Percentiles rank a stretch among this genome's conserved stretches.
These are phyloP conservation scores for Ogataea minuta DNA, from an alignment of 805 yeast genomes.

Conservation along the genomic window DNA sequence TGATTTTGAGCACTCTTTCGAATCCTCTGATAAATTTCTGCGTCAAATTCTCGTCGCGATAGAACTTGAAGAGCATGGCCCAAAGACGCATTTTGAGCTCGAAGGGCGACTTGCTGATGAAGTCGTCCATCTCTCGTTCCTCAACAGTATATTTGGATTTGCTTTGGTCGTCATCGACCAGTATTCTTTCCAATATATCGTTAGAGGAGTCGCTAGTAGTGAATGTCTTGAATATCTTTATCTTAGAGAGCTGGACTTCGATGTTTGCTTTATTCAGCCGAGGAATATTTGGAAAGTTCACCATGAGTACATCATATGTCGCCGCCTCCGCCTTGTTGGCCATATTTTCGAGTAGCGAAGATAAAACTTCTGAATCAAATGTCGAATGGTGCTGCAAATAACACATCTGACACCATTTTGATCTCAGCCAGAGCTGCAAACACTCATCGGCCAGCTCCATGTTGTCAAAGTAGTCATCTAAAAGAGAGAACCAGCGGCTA, in stretches of 20 bases:
- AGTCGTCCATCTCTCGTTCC: conserved; percentile 53
- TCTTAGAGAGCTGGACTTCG: conserved; percentile 63
- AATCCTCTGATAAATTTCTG: conserved; percentile 48
- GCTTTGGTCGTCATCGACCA: conserved; percentile 28
- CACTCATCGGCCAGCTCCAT: background rate
- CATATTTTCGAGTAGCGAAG: conserved; percentile 29
- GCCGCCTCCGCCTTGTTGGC: conserved; percentile 23
- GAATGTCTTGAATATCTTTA: conserved; percentile 66
- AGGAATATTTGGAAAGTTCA: conserved; percentile 62
- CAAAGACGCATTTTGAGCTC: conserved; percentile 71
- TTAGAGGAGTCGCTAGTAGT: conserved; percentile 43
- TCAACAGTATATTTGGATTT: conserved; percentile 35
- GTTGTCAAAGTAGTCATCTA: conserved; percentile 31
- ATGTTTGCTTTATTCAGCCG: conserved; percentile 49
- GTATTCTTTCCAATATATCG: conserved; percentile 25
- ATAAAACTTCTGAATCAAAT: conserved; percentile 34
- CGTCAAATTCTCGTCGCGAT: conserved; percentile 34
- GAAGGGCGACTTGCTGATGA: conserved; percentile 61
- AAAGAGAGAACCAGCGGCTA: conserved; percentile 44
- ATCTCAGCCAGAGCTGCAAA: conserved; percentile 33
- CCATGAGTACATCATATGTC: conserved; percentile 39
- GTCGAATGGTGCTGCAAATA: conserved; percentile 37
- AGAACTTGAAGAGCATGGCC: conserved; percentile 64
- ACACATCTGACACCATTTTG: conserved; percentile 48
- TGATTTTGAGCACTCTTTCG: conserved; percentile 46